phyloP scores from a whole-genome alignment of 2,329 filamentous ascomycete species.

The Xylariaceae sp. region DNA sequence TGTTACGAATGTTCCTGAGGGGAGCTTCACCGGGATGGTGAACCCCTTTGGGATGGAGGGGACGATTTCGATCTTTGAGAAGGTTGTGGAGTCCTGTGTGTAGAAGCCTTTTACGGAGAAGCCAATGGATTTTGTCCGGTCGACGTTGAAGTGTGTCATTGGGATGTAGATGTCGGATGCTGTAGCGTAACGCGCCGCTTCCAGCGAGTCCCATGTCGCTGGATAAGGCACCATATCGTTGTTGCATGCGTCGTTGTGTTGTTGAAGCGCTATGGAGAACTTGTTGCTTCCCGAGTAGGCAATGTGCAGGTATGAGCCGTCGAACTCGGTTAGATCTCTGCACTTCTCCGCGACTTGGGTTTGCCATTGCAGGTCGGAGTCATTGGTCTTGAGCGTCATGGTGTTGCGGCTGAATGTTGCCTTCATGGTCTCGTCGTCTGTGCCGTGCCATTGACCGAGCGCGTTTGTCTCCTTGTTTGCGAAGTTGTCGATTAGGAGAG shows the following conservation, averaged over 20 bases:
- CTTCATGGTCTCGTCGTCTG: constrained; percentile 54
- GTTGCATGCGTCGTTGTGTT: constrained; percentile 63
- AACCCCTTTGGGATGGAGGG: constrained; percentile 49
- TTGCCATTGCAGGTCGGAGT: constrained; percentile 61
- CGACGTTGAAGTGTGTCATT: constrained; percentile 62
- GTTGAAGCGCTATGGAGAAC: constrained; percentile 64
- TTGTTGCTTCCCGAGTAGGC: constrained; percentile 59
- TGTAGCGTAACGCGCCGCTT: constrained; percentile 57
- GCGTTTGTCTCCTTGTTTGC: constrained; percentile 51
- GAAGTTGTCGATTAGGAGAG: constrained; percentile 62
- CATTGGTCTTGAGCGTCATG: constrained; percentile 55
- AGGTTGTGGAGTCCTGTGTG: constrained; percentile 45
- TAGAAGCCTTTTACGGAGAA: constrained; percentile 66
- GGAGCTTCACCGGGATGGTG: constrained; percentile 56
- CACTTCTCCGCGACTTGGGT: constrained; percentile 56
- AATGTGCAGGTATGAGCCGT: constrained; percentile 62
- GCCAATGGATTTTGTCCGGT: constrained; percentile 54
- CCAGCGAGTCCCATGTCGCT: constrained; percentile 65
- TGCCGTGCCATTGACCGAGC: constrained; percentile 64
- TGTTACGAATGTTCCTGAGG: constrained; percentile 60
- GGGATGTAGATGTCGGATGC: constrained; percentile 64
- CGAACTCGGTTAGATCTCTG: constrained; percentile 53
- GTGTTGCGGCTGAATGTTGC: constrained; percentile 49
- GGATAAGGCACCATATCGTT: constrained; percentile 56
- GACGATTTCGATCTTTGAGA: constrained; percentile 62